A percentile compares a stretch with the other conserved stretches of the same genome.
These are phyloP conservation scores for Achaetomiella virescens DNA, from an alignment of 495 filamentous ascomycete genomes.

Conservation along the genomic window DNA sequence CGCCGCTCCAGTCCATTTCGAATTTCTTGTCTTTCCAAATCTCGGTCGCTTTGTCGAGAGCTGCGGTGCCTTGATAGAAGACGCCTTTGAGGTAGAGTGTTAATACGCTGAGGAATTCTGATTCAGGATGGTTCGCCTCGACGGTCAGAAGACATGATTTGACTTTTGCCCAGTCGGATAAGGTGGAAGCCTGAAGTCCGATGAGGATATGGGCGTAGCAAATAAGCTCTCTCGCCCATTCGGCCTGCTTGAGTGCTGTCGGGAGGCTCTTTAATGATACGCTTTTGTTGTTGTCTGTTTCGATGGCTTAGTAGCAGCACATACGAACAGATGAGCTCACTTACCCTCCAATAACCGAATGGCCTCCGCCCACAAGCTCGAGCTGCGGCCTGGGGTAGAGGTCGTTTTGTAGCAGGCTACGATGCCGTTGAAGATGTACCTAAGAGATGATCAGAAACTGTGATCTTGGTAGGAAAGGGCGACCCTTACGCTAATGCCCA, in stretches of 20 bases:
- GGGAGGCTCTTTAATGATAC: constrained; percentile 33
- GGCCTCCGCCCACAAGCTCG: constrained; percentile 39
- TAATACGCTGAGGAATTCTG: constrained; percentile 34
- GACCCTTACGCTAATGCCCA: constrained; percentile 41
- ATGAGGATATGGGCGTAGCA: constrained; percentile 44
- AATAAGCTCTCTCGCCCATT: constrained; percentile 39
- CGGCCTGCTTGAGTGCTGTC: constrained; percentile 36
- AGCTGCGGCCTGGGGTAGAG: constrained; percentile 56
- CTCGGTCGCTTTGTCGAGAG: constrained; percentile 56
- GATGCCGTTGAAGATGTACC: constrained; percentile 59
- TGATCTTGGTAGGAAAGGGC: not conserved
- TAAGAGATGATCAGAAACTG: constrained; percentile 33
- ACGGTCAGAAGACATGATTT: constrained; percentile 38
- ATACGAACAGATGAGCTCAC: not conserved
- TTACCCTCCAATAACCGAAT: constrained; percentile 24
- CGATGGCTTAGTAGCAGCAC: constrained; percentile 19
- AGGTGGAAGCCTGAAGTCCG: constrained; percentile 41
- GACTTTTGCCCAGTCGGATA: constrained; percentile 41
- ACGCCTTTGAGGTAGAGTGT: constrained; percentile 66
- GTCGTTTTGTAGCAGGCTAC: constrained; percentile 59
- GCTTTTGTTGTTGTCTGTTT: constrained; percentile 26
- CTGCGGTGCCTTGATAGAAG: constrained; percentile 71
- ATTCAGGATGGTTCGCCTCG: constrained; percentile 24
- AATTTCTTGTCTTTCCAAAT: constrained; percentile 60
- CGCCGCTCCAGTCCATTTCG: constrained; percentile 39